Conservation (phyloP, 192 early-diverging fungal species). For the Podila epicladia region DNA sequence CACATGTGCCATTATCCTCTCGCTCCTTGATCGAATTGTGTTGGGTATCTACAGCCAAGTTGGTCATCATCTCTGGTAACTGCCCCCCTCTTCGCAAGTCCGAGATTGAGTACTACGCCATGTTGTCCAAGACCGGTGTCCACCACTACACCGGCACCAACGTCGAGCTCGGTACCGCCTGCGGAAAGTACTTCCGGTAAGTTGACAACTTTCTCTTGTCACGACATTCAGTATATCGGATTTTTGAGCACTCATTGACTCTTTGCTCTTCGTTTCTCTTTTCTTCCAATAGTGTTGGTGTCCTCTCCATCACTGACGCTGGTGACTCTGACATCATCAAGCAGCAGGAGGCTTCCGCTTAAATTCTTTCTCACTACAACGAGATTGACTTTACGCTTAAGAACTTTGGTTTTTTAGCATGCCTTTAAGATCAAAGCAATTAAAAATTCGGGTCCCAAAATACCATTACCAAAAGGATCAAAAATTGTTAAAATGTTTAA, state of each 20-base stretch:
- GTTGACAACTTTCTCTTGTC: too few relatives aligned
- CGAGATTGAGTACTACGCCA: constrained; percentile 99
- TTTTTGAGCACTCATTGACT: too few relatives aligned
- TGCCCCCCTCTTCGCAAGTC: constrained; percentile 99
- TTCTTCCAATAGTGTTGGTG: too few relatives aligned
- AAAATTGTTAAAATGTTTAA: too few relatives aligned
- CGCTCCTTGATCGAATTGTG: neutral
- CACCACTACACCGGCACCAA: constrained; percentile 99
- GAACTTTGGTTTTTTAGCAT: constrained; percentile 1
- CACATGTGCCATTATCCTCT: neutral
- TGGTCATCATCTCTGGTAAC: constrained; percentile 99
- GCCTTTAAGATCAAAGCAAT: neutral
- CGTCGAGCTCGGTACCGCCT: constrained; percentile 99
- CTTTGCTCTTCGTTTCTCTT: too few relatives aligned
- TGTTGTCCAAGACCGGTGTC: constrained; percentile 99
- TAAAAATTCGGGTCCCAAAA: too few relatives aligned
- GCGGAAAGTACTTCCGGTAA: constrained; percentile 99
- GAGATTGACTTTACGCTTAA: constrained; percentile 5
- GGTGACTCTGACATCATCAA: constrained; percentile 84
- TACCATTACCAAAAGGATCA: too few relatives aligned
- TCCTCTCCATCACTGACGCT: constrained; percentile 75
- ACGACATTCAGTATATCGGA: too few relatives aligned
- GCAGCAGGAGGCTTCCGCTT: constrained; percentile 37
- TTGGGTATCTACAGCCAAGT: constrained; percentile 79
- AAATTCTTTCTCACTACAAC: constrained; percentile 7